Conservation (phyloP, 352 stramenopile species). For the Globisporangium ultimum region DNA sequence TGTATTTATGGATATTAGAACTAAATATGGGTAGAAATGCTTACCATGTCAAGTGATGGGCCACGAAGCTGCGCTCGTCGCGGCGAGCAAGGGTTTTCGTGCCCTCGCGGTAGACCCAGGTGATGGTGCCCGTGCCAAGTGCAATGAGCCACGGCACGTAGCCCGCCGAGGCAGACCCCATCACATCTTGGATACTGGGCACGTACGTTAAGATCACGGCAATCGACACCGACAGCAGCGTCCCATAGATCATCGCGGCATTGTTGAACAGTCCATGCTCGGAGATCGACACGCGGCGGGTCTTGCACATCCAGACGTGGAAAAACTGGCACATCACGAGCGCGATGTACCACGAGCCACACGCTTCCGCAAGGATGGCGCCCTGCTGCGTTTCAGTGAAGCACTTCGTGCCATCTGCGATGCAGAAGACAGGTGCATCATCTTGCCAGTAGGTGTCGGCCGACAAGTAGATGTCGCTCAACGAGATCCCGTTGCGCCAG, state of each 20-base stretch:
- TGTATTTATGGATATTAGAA: too few species aligned
- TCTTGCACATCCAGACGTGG: slow-evolving; percentile 85
- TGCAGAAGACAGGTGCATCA: slow-evolving; percentile 22
- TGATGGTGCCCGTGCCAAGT: slow-evolving; percentile 25
- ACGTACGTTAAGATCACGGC: slow-evolving; percentile 48
- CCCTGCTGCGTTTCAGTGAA: slow-evolving; percentile 39
- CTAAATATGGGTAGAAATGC: too few species aligned
- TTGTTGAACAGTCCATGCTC: slow-evolving; percentile 74
- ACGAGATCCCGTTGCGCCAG: slow-evolving; percentile 34
- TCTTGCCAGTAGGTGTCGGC: slow-evolving; percentile 27
- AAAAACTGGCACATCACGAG: slow-evolving; percentile 82
- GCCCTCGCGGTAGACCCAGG: slow-evolving; percentile 35
- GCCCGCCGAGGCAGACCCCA: slow-evolving; percentile 26
- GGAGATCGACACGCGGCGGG: slow-evolving; percentile 63
- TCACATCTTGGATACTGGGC: slow-evolving; percentile 37
- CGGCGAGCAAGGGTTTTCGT: slow-evolving; percentile 30
- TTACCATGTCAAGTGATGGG: too few species aligned
- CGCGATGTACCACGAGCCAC: slow-evolving; percentile 65
- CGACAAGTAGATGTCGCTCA: slow-evolving; percentile 38
- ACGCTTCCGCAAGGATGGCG: slow-evolving; percentile 52
- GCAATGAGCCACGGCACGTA: slow-evolving; percentile 51
- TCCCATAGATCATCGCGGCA: slow-evolving; percentile 68
- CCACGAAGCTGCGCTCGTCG: slow-evolving; percentile 4
- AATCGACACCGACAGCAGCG: slow-evolving; percentile 33
- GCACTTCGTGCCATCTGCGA: slow-evolving; percentile 16